Conservation (phyloP, 305 asterid species). For the Caryopteris hybrid region DNA sequence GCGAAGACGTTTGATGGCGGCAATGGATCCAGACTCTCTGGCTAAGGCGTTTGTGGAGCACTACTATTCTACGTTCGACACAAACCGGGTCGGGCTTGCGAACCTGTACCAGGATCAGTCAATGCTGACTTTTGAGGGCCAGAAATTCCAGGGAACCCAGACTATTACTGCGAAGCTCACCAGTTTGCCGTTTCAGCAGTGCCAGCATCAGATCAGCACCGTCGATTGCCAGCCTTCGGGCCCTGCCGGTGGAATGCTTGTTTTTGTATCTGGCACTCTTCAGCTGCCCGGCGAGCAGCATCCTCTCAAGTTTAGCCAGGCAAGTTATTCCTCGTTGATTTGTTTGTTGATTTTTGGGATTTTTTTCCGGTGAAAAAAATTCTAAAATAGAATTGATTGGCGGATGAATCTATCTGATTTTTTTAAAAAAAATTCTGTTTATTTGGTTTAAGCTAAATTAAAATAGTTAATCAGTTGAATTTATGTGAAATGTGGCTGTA, state of each 20-base stretch:
- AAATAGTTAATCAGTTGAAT: not conserved
- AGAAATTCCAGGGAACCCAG: slow-evolving; percentile 37
- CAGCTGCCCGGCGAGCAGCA: slow-evolving; percentile 42
- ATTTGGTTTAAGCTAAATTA: not conserved
- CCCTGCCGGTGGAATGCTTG: slow-evolving; percentile 40
- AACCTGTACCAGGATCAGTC: slow-evolving; percentile 43
- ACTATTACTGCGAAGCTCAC: slow-evolving; percentile 35
- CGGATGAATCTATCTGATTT: too few species aligned
- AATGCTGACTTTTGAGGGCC: slow-evolving; percentile 45
- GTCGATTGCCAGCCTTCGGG: slow-evolving; percentile 47
- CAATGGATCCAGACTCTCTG: slow-evolving; percentile 44
- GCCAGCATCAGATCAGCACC: slow-evolving; percentile 44
- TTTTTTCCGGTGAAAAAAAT: too few species aligned
- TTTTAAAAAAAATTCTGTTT: too few species aligned
- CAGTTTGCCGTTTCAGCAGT: slow-evolving; percentile 49
- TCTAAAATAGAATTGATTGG: too few species aligned
- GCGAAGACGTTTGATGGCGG: slow-evolving; percentile 11
- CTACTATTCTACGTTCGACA: slow-evolving; percentile 42
- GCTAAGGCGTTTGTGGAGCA: slow-evolving; percentile 44
- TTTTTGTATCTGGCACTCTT: slow-evolving; percentile 40
- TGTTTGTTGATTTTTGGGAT: too few species aligned
- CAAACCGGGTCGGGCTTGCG: slow-evolving; percentile 35
- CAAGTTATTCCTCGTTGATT: not conserved
- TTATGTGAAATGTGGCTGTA: not conserved
- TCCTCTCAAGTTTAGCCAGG: slow-evolving; percentile 41